These are phyloP conservation scores for Triticum timopheevii DNA, from an alignment of 176 grass and related monocot species.

Conservation along the genomic window DNA sequence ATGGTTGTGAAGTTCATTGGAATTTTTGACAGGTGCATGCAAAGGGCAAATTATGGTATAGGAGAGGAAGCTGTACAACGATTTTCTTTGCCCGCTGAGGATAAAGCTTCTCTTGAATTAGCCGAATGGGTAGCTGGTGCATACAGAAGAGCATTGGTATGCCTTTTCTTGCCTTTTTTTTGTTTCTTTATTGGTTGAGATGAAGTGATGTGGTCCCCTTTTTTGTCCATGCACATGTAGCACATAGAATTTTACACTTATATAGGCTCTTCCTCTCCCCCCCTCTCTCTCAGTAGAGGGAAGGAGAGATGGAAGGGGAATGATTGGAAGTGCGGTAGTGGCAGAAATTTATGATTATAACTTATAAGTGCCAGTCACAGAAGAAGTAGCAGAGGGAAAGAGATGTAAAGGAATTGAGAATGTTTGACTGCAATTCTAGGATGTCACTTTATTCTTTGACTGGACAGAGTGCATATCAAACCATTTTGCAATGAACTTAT, in stretches of 20 bases:
- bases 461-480: not conserved
- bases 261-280: not conserved
- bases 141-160: constrained; percentile 80
- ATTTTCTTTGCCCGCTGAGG: constrained; percentile 88
- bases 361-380: not conserved
- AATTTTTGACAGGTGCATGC: constrained; percentile 78
- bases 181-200: not conserved
- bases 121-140: constrained; percentile 78
- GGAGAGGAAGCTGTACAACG: constrained; percentile 87
- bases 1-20: constrained; percentile 30
- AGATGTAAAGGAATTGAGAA: not conserved
- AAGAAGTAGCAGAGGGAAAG: not conserved
- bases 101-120: constrained; percentile 90
- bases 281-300: not conserved
- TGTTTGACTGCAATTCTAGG: constrained; percentile 2
- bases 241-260: not conserved
- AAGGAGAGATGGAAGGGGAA: not conserved
- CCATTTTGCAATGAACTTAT: not conserved
- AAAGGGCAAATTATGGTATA: constrained; percentile 92
- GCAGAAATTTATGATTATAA: too few species aligned
- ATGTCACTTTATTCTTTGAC: not conserved
- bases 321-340: not conserved
- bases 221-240: constrained; percentile 5
- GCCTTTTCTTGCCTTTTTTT: constrained; percentile 8
- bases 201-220: not conserved